Evolutionary conservation across 495 filamentous ascomycete species (phyloP), one percentile per base, ranked within the genome.

Genomic region (Staphylotrichum tortipilum): DNA sequence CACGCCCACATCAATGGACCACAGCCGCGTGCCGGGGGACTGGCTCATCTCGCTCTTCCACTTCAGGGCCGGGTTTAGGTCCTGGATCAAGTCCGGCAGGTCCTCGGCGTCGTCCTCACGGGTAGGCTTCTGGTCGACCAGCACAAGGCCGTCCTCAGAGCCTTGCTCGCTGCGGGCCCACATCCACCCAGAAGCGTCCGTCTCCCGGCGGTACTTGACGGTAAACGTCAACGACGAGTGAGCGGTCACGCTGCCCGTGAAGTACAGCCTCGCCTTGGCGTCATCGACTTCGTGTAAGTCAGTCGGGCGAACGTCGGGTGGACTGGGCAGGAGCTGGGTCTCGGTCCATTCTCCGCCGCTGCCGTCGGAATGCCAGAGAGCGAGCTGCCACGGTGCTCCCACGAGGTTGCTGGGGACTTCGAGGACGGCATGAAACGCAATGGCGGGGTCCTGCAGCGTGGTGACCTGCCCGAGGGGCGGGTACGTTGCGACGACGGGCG

Each of bases 381-480:
- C 74, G 6, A 85, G 75, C 59, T 92, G 76, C 84, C 85, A 94
- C 33, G 66, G 50, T 53, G 83, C 75, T 7, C 77, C 59, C 1
- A 71, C 71, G 28, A 78, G 72, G 42, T 66, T 69, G 29, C 60
- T 72, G 37, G 76, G 80, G 19, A 80, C 77, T 50, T 89, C 85
- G 24, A 95, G 68, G n/a, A 88, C 65, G 14, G 87, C 85, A 14
- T 77, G 81, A 52, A 92, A 84, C 3, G 58, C 58, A 11, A 85
- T 69, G 68, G 78, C 56, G 7, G 54, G 49, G 34, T 69, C 59
- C n/a, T 66, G 67, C 17, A 84, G 53, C 51, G 78, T 72, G 3
- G 84, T 84, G 8, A 83, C 70, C 61, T 88, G 83, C 5, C 80
- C 85, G 46, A 91, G 61, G 3, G 86, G 78, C 4, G 88, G 88